phyloP scores from a whole-genome alignment of 2,329 filamentous ascomycete species.

The Penicillium thymicola region DNA sequence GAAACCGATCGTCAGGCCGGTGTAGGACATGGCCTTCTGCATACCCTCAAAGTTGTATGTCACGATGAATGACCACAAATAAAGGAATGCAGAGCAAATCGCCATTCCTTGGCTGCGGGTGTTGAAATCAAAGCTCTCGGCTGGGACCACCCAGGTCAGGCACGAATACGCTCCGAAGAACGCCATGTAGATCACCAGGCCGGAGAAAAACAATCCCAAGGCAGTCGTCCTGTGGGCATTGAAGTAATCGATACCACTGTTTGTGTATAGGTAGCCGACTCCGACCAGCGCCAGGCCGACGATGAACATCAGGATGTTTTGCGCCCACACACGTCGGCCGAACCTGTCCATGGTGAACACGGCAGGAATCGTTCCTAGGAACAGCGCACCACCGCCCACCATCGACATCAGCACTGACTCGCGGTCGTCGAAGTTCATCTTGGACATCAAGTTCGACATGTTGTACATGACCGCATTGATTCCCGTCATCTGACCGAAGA shows the following conservation, averaged over 20 bases:
- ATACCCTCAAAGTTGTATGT: constrained; percentile 70
- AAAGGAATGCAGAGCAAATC: constrained; percentile 60
- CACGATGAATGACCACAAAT: constrained; percentile 64
- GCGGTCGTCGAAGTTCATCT: constrained; percentile 3
- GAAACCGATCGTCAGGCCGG: constrained; percentile 62
- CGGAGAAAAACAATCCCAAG: not conserved
- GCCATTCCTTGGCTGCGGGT: constrained; percentile 65
- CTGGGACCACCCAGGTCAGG: constrained; percentile 30
- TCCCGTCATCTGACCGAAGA: not conserved
- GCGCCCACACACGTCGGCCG: not conserved
- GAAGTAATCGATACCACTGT: not conserved
- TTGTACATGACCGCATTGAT: constrained; percentile 3
- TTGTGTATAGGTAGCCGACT: not conserved
- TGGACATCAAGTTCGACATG: constrained; percentile 5
- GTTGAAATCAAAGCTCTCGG: constrained; percentile 1
- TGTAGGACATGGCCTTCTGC: constrained; percentile 59
- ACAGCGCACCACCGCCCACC: not conserved
- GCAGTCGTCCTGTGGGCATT: not conserved
- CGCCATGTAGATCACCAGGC: not conserved
- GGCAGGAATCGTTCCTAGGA: not conserved
- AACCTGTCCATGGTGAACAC: not conserved
- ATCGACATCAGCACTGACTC: constrained; percentile 37
- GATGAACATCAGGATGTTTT: not conserved
- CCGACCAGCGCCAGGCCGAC: not conserved
- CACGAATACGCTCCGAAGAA: not conserved